Percentiles rank a stretch among this genome's conserved stretches.
These are phyloP conservation scores for Artomyces pyxidatus DNA, from an alignment of 768 basidiomycete species.

Conservation along the genomic window DNA sequence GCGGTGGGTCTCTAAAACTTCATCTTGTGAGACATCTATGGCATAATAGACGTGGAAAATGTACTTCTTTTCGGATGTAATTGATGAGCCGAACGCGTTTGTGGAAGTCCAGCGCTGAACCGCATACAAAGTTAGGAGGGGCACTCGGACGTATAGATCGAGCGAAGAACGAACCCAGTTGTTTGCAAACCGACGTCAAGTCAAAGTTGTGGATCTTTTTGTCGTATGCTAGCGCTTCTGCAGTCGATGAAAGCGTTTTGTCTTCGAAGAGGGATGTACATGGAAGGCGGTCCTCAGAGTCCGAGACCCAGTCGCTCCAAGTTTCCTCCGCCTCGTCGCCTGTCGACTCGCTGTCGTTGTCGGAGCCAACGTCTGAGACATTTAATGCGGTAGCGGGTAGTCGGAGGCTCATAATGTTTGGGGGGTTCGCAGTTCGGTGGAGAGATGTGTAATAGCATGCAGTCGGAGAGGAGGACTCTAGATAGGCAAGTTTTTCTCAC, in stretches of 20 bases:
- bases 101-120: slow-evolving; percentile 67
- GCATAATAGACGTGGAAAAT: not conserved
- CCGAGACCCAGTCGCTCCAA: slow-evolving; percentile 78
- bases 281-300: slow-evolving; percentile 44
- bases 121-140: not conserved
- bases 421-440: too few species aligned
- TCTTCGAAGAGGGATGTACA: slow-evolving; percentile 76
- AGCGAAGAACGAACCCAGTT: slow-evolving; percentile 41
- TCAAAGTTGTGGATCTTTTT: slow-evolving; percentile 53
- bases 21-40: not conserved
- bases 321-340: slow-evolving; percentile 42
- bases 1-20: slow-evolving; percentile 31
- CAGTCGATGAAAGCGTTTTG: slow-evolving; percentile 46
- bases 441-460: too few species aligned
- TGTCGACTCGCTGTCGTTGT: not conserved
- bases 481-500: too few species aligned
- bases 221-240: slow-evolving; percentile 58
- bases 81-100: slow-evolving; percentile 79
- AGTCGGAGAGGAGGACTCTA: too few species aligned
- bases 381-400: slow-evolving; percentile 7
- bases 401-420: slow-evolving; percentile 8
- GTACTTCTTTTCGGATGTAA: slow-evolving; percentile 66
- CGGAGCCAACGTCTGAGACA: not conserved
- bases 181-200: slow-evolving; percentile 39
- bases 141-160: slow-evolving; percentile 2